These are phyloP conservation scores for Dactylellina drechsleri DNA, from an alignment of 2,329 filamentous ascomycete species.

Conservation along the genomic window DNA sequence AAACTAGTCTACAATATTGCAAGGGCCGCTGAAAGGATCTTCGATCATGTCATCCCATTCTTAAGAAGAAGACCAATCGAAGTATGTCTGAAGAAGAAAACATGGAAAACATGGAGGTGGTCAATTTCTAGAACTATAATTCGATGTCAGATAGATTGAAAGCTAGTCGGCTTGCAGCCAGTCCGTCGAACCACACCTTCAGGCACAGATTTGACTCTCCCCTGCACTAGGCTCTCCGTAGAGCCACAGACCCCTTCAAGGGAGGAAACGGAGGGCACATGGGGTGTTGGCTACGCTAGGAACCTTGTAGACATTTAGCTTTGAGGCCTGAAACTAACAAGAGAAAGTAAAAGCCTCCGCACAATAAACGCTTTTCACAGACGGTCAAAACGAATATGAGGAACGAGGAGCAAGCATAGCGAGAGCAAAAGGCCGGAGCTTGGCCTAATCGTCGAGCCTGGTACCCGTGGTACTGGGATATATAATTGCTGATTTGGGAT, in stretches of 20 bases:
- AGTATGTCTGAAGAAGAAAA: neutral
- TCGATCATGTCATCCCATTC: slow-evolving; percentile 39
- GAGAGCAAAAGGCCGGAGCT: neutral
- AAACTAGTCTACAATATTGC: slow-evolving; percentile 9
- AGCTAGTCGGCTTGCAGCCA: slow-evolving; percentile 16
- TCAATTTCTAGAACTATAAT: slow-evolving; percentile 28
- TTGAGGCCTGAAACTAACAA: slow-evolving; percentile 24
- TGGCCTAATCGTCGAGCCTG: neutral
- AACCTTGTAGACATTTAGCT: neutral
- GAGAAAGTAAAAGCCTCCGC: slow-evolving; percentile 7
- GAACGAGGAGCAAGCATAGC: neutral
- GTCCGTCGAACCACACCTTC: slow-evolving; percentile 21
- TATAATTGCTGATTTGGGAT: slow-evolving; percentile 12
- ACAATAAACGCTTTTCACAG: neutral
- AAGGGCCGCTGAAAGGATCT: slow-evolving; percentile 51
- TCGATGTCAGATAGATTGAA: slow-evolving; percentile 13
- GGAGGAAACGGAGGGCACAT: slow-evolving; percentile 25
- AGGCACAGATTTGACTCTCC: slow-evolving; percentile 19
- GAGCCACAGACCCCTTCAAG: slow-evolving; percentile 16
- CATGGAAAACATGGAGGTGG: slow-evolving; percentile 1
- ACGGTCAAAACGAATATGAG: neutral
- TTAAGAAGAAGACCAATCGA: slow-evolving; percentile 25
- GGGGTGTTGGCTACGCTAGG: neutral
- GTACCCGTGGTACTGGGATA: neutral
- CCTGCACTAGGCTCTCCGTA: slow-evolving; percentile 29